Evolutionary conservation across 2,329 filamentous ascomycete genomes (phyloP).

Genomic region (Curvularia verruculosa): DNA sequence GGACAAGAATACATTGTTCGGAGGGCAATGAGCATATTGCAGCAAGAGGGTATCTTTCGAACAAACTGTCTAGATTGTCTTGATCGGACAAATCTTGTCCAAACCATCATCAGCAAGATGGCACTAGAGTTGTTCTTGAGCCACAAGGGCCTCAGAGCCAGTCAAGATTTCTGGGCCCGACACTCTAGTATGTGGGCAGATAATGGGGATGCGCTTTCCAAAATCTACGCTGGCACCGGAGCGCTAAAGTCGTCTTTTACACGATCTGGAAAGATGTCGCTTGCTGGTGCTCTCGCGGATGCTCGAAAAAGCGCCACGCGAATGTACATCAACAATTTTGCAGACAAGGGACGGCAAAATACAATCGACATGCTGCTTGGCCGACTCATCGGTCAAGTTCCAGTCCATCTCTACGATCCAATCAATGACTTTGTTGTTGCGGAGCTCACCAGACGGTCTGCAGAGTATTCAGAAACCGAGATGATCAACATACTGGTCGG

Average conservation of each 20-base stretch:
- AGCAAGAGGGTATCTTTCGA: conserved; percentile 94
- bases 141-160: conserved; percentile 72
- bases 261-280: conserved; percentile 90
- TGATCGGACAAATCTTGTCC: conserved; percentile 93
- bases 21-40: conserved; percentile 71
- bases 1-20: conserved; percentile 48
- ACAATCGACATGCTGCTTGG: conserved; percentile 94
- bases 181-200: conserved; percentile 97
- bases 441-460: conserved; percentile 70
- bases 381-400: conserved; percentile 78
- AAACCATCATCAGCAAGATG: conserved; percentile 95
- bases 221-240: conserved; percentile 95
- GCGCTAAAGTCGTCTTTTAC: conserved; percentile 96
- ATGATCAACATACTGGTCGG: conserved; percentile 82
- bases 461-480: conserved; percentile 77
- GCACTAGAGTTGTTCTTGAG: conserved; percentile 82
- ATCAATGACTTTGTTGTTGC: conserved; percentile 87
- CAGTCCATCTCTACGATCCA: conserved; percentile 89
- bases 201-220: conserved; percentile 91
- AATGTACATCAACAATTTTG: conserved; percentile 97
- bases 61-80: conserved; percentile 97
- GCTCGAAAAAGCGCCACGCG: conserved; percentile 91
- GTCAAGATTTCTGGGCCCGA: conserved; percentile 85
- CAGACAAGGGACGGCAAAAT: conserved; percentile 89
- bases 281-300: conserved; percentile 93